Base-by-base conservation (phyloP, 108 stramenopile species). In the Chaetoceros tenuissimus region DNA sequence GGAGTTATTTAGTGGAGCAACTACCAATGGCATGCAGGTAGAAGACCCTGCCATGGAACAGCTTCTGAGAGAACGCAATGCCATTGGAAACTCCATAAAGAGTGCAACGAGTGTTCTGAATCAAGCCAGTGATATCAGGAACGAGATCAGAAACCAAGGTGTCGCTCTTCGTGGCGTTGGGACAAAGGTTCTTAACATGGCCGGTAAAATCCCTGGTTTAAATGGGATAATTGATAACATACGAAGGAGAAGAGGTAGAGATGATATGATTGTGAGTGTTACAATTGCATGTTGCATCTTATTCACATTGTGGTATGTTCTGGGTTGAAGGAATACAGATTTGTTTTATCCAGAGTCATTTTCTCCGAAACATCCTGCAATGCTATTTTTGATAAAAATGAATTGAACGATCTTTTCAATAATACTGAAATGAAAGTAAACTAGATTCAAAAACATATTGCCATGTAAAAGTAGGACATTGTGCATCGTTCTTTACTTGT, bases 241-340 rank as follows among this genome's bases (percentile, higher is more conserved):
- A 55, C 62, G 70, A 45, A 69, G 79, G 52, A 83, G 79, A 68
- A 69, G 82, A 65, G 73, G 77, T 25, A 63, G 69, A 54, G 91
- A 92, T 69, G 86, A 92, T 65, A 77, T 59, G 73, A 75, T 92
- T 71, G 72, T 92, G 7, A 73, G 82, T 31, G 91, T 82, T 16
- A 85, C 88, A 18, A 86, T 92, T 58, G 82, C 91, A n/a, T 74
- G 69, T 24, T 92, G 91, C 59, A 80, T 88, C 53, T 64, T 88
- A 27, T 88, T 92, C 53, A 87, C 83, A 0, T 60, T 92, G 55
- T 92, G 87, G 87, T 92, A 92, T 75, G 21, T 92, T 60, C 86
- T 92, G 63, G 80, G 82, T 24, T 89, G 34, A 40, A 40, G 34
- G 34, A 40, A n/a, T n/a, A n/a, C n/a, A n/a, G n/a, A n/a, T n/a